Percentiles rank a stretch among this genome's conserved stretches.
These are phyloP conservation scores for Castanea crenata DNA, from an alignment of 306 rosid genomes.

Conservation along the genomic window DNA sequence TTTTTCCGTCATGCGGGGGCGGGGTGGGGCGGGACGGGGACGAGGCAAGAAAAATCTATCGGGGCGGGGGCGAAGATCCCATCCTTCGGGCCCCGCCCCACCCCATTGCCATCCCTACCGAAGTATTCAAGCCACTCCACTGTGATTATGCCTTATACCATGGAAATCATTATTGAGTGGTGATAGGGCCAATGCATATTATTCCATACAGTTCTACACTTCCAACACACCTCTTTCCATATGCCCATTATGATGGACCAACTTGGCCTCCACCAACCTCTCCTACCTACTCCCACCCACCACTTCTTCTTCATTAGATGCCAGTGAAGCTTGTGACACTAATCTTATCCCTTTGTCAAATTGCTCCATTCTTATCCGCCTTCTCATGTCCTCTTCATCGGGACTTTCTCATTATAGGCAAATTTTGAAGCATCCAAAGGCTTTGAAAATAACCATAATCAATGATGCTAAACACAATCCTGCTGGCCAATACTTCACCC, in stretches of 20 bases:
- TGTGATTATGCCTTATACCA: too few relatives aligned
- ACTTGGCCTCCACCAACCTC: neutral
- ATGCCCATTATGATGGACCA: neutral
- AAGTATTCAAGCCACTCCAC: too few relatives aligned
- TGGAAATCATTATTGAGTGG: too few relatives aligned
- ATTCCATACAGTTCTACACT: too few relatives aligned
- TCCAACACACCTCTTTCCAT: too few relatives aligned
- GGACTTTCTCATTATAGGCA: conserved; percentile 55
- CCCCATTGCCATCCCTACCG: too few relatives aligned
- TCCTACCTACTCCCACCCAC: neutral
- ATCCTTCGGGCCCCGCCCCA: too few relatives aligned
- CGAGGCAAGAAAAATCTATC: too few relatives aligned
- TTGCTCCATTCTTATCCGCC: conserved; percentile 24
- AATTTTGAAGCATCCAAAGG: conserved; percentile 62
- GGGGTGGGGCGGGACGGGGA: too few relatives aligned
- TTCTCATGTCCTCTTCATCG: conserved; percentile 35
- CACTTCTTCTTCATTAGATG: neutral
- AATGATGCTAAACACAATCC: conserved; percentile 42
- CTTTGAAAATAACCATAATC: conserved; percentile 40
- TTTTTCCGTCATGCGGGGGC: too few relatives aligned
- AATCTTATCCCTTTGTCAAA: conserved; percentile 1
- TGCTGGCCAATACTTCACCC: conserved; percentile 40
- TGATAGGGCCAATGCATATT: too few relatives aligned
- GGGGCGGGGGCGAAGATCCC: too few relatives aligned
- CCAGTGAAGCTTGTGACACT: neutral